Conservation (phyloP, 148 eudicot species). For the Rhododendron kiyosumense region DNA sequence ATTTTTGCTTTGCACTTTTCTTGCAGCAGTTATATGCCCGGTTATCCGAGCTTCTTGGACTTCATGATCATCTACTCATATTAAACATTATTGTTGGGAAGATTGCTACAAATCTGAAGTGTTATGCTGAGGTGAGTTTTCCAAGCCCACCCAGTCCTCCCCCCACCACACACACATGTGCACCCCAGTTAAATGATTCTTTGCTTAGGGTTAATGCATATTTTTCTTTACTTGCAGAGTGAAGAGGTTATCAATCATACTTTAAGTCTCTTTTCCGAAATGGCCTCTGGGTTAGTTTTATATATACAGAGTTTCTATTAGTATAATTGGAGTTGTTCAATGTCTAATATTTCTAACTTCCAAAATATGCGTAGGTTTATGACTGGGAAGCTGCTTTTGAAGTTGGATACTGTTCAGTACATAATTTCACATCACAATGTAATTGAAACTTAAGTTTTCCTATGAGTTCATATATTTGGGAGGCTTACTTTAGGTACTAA, state of each 20-base stretch:
- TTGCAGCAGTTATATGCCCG: slow-evolving; percentile 90
- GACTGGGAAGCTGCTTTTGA: slow-evolving; percentile 90
- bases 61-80: slow-evolving; percentile 76
- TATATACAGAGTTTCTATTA: slow-evolving; percentile 8
- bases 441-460: slow-evolving; percentile 16
- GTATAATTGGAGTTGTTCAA: neutral
- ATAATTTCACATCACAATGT: slow-evolving; percentile 80
- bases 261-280: slow-evolving; percentile 71
- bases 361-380: slow-evolving; percentile 52
- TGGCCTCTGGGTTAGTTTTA: slow-evolving; percentile 83
- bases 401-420: slow-evolving; percentile 81
- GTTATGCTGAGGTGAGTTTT: slow-evolving; percentile 61
- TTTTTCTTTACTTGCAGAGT: slow-evolving; percentile 39
- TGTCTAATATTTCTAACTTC: slow-evolving; percentile 4
- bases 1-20: slow-evolving; percentile 19
- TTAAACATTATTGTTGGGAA: slow-evolving; percentile 75
- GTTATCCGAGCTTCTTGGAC: slow-evolving; percentile 80
- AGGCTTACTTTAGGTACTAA: slow-evolving; percentile 2
- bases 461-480: neutral
- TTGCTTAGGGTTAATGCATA: slow-evolving; percentile 5
- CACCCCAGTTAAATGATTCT: neutral
- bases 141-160: neutral
- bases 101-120: slow-evolving; percentile 84
- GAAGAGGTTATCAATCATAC: slow-evolving; percentile 86
- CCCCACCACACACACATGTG: neutral